Conservation (phyloP, 768 basidiomycete species). For the Mycena floridula region DNA sequence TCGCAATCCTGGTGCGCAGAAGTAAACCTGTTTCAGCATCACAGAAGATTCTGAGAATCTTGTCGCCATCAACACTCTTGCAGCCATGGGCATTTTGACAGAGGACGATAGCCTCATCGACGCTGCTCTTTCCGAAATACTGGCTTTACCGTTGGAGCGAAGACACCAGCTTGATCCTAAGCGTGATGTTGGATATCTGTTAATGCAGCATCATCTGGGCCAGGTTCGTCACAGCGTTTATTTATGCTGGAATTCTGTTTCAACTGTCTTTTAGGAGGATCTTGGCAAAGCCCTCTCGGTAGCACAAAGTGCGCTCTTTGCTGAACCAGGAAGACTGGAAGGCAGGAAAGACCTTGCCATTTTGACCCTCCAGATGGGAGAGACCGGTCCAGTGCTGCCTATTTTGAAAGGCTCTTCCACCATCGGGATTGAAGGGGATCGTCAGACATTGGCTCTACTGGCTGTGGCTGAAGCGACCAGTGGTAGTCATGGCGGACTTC, state of each 20-base stretch:
- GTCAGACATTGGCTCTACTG: conserved; percentile 40
- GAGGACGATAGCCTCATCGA: conserved; percentile 76
- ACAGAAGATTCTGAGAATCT: conserved; percentile 72
- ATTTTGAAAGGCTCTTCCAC: conserved; percentile 29
- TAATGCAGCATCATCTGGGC: conserved; percentile 66
- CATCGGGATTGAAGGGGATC: conserved; percentile 19
- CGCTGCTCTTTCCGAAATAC: conserved; percentile 80
- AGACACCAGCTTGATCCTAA: conserved; percentile 62
- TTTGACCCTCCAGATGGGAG: conserved; percentile 44
- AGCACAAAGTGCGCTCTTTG: conserved; percentile 50
- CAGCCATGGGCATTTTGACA: conserved; percentile 85
- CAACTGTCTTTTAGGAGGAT: conserved; percentile 34
- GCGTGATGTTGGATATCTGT: conserved; percentile 64
- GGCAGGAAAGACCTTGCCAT: conserved; percentile 49
- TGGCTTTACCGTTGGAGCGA: conserved; percentile 60
- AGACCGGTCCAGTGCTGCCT: conserved; percentile 37
- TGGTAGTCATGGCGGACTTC: conserved; percentile 29
- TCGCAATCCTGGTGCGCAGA: no score
- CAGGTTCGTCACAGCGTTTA: conserved; percentile 41
- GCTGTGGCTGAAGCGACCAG: conserved; percentile 48
- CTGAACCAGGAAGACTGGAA: conserved; percentile 46
- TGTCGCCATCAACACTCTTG: conserved; percentile 74
- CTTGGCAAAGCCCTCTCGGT: conserved; percentile 40
- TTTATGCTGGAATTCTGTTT: neutral
- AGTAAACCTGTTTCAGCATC: no score